Base-by-base conservation (phyloP, 768 basidiomycete species). In the Lactarius hatsudake region DNA sequence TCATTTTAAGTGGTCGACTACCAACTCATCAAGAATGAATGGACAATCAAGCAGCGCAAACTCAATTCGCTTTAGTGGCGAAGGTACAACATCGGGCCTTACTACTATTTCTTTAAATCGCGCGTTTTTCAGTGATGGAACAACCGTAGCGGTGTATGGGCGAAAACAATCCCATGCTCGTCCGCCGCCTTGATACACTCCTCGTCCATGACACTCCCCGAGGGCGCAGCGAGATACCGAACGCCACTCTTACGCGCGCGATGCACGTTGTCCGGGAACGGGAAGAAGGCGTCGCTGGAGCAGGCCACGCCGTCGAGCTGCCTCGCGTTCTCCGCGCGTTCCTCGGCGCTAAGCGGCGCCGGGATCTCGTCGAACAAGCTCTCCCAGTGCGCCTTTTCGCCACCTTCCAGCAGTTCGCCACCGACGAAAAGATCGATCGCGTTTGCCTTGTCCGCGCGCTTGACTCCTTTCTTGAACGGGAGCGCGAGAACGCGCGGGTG, bases 251-350 rank as follows among this genome's bases (percentile, higher is more conserved):
- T 89, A 77, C 85, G 83, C 60, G 94, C 93, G 55, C 97, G 84
- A 75, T 98, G 92, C 40, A 99, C 96, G 72, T 98, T 99, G 75
- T 99, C 97, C 15, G 96, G 86, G 87, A 98, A 98, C 20, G 97
- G 97, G 94, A 98, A 98, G 85, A 99, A 99, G 60, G 96, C 97
- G 71, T 99, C 97, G 68, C 93, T 95, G 38, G 93, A 92, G 78
- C 97, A 96, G 7, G 91, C 87, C 60, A 98, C 96, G 26, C 87
- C 91, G 67, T 89, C 88, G 64, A 98, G 80, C 79, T 89, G 80
- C 56, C 72, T 77, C 60, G 86, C 86, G 86, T 94, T 96, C 61
- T 85, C 84, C 73, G 81, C 85, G 75, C 85, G 88, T 79, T 97
- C 95, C 67, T 82, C 81, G 18, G 80, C 82, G 18, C 79, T 85